Percentiles rank a stretch among this genome's conserved stretches.
Evolutionary conservation across 2,329 filamentous ascomycete genomes (phyloP).

Genomic region (Diaporthe aspalathi): DNA sequence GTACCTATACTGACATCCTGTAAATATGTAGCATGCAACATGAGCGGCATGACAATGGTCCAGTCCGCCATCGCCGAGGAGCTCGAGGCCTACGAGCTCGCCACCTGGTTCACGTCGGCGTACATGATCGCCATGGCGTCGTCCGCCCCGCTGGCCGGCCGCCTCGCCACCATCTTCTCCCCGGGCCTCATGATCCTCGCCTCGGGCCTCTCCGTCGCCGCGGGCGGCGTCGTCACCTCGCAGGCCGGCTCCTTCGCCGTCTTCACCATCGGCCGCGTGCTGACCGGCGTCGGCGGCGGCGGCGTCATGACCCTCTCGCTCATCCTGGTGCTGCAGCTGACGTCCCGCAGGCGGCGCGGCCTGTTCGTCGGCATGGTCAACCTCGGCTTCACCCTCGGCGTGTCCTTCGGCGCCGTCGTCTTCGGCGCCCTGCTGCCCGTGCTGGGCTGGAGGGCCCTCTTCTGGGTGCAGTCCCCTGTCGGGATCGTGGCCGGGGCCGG

Average conservation of each 20-base stretch:
- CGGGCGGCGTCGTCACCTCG: constrained; percentile 74
- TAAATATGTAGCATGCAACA: constrained; percentile 76
- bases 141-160: constrained; percentile 76
- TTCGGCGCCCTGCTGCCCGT: constrained; percentile 72
- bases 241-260: constrained; percentile 66
- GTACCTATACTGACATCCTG: no score
- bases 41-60: constrained; percentile 83
- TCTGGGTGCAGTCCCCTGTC: constrained; percentile 77
- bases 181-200: constrained; percentile 73
- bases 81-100: constrained; percentile 77
- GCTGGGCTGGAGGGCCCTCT: constrained; percentile 72
- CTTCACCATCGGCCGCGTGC: constrained; percentile 76
- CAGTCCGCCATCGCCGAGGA: constrained; percentile 82
- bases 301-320: constrained; percentile 79
- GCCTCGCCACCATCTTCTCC: constrained; percentile 79
- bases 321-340: constrained; percentile 81
- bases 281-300: constrained; percentile 76
- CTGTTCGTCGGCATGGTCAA: constrained; percentile 81
- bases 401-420: constrained; percentile 77
- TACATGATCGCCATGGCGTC: constrained; percentile 75
- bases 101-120: constrained; percentile 84
- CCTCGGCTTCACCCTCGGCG: constrained; percentile 76
- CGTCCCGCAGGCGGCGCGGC: constrained; percentile 74
- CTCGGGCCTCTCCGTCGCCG: constrained; percentile 66
- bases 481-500: constrained; percentile 69